phyloP scores from a whole-genome alignment of 495 filamentous ascomycete genomes.

The Talaromyces stipitatus region DNA sequence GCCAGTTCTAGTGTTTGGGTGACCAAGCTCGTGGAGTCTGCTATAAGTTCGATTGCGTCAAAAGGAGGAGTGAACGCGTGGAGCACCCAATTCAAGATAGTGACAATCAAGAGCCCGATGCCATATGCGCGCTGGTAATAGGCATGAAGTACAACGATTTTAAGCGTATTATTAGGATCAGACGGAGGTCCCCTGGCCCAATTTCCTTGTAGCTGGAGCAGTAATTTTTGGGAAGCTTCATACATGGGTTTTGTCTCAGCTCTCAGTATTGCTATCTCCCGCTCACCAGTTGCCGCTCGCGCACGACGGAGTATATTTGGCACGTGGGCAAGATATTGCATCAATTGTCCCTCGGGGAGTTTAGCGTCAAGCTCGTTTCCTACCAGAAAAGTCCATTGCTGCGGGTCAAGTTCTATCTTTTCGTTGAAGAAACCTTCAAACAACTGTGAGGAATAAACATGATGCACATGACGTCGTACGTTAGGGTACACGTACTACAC shows the following conservation, averaged over 20 bases:
- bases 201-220: conserved; percentile 11
- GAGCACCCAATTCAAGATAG: conserved; percentile 28
- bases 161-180: background rate
- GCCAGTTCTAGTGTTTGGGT: conserved; percentile 24
- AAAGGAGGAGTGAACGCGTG: conserved; percentile 13
- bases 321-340: conserved; percentile 19
- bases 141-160: conserved; percentile 12
- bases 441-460: conserved; percentile 17
- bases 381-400: conserved; percentile 32
- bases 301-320: conserved; percentile 22
- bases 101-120: conserved; percentile 20
- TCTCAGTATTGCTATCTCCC: conserved; percentile 5
- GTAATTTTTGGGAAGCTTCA: conserved; percentile 14
- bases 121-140: conserved; percentile 28
- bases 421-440: conserved; percentile 35
- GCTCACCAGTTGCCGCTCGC: conserved; percentile 4
- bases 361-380: conserved; percentile 18
- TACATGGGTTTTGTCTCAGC: conserved; percentile 21
- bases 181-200: background rate
- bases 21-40: conserved; percentile 18
- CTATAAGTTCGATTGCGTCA: background rate
- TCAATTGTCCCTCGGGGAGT: conserved; percentile 22
- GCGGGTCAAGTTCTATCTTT: conserved; percentile 21
- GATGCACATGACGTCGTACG: background rate
- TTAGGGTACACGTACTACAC: conserved; percentile 22